These are phyloP conservation scores for Symbiotaphrina buchneri DNA, from an alignment of 495 filamentous ascomycete species.

Conservation along the genomic window DNA sequence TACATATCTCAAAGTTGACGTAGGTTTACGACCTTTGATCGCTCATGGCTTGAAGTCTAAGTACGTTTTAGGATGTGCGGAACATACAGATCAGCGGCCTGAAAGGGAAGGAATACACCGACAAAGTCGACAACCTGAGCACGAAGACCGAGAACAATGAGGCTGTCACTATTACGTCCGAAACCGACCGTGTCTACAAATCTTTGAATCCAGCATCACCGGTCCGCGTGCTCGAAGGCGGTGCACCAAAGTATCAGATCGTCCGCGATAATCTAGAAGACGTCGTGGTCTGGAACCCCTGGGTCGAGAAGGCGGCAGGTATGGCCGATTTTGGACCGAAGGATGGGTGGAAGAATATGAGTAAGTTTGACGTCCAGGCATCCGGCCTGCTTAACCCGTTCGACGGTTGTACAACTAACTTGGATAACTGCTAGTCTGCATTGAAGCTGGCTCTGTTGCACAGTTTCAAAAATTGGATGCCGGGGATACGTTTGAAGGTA, in stretches of 20 bases:
- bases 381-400: not conserved
- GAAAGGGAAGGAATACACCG: constrained; percentile 36
- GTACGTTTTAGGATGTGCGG: not conserved
- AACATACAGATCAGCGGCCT: constrained; percentile 16
- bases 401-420: not conserved
- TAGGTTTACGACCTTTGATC: constrained; percentile 22
- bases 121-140: constrained; percentile 46
- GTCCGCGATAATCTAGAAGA: constrained; percentile 62
- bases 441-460: constrained; percentile 71
- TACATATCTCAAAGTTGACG: constrained; percentile 64
- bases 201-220: constrained; percentile 18
- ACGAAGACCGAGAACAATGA: constrained; percentile 29
- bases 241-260: constrained; percentile 41
- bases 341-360: constrained; percentile 73
- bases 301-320: constrained; percentile 55
- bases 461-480: constrained; percentile 66
- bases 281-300: constrained; percentile 95
- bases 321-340: constrained; percentile 81
- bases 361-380: constrained; percentile 4
- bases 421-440: constrained; percentile 32
- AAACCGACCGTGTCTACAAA: constrained; percentile 65
- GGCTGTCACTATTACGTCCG: constrained; percentile 36
- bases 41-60: not conserved
- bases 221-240: constrained; percentile 34
- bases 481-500: constrained; percentile 71